A percentile compares a stretch with the other conserved stretches of the same genome.
Conservation (phyloP, 441 rosid species). For the Adansonia gregorii region DNA sequence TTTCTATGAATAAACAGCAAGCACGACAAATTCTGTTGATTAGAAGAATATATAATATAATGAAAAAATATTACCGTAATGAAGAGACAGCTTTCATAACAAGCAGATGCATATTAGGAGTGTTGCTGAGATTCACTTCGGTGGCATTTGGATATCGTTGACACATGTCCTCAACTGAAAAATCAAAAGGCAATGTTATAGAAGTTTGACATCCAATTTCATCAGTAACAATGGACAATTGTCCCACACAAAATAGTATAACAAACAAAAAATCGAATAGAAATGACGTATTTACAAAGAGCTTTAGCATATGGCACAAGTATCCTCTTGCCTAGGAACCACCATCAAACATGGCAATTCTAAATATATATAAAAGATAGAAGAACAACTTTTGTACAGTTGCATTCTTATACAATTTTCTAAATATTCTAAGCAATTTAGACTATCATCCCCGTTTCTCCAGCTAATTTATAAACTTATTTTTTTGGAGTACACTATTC, state of each 20-base stretch:
- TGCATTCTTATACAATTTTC: neutral
- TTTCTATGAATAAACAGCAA: conserved; percentile 27
- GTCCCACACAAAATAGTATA: neutral
- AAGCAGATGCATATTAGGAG: conserved; percentile 63
- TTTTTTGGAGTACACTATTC: neutral
- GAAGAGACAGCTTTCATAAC: conserved; percentile 79
- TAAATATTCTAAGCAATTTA: neutral
- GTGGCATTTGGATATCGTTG: conserved; percentile 87
- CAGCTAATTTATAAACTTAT: neutral
- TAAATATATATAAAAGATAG: neutral
- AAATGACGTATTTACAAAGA: neutral
- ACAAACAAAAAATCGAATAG: neutral
- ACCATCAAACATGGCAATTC: neutral
- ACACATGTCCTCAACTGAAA: conserved; percentile 94
- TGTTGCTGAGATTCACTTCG: conserved; percentile 76
- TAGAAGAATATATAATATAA: conserved; percentile 20
- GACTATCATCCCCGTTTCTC: neutral
- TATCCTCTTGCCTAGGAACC: neutral
- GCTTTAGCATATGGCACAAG: neutral
- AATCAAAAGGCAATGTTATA: conserved; percentile 16
- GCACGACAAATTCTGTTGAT: conserved; percentile 14
- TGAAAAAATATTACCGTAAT: conserved; percentile 54
- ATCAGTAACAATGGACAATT: neutral
- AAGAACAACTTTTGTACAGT: neutral
- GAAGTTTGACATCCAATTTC: neutral